Evolutionary conservation across 768 basidiomycete species (phyloP), one percentile per base, ranked within the genome.

Genomic region (Leucosporidium creatinivorum): DNA sequence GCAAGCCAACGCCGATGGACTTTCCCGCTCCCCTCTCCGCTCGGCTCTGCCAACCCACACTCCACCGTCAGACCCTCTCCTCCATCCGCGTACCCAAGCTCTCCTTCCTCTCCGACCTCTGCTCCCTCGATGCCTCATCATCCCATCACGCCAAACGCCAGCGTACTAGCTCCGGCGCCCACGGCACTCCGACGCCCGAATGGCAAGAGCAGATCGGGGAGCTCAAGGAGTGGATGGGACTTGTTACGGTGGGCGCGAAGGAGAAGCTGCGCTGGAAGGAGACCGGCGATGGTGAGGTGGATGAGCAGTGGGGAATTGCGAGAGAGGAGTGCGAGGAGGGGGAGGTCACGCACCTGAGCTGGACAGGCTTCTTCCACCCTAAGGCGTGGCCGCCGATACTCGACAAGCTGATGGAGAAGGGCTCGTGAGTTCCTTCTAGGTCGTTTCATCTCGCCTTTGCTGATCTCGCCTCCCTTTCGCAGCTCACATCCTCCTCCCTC

Each of bases 221-320:
- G 33, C 64, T 67, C n/a, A 48, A 57, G 13, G 69, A 71, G 36
- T 71, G 69, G 69, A 21, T 61, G 15, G 69, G 69, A 17, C 52
- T 65, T 1, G 61, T 56, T 5, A 2, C 19, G 12, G 44, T 68
- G 12, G 70, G 63, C 1, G 61, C 15, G 17, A 25, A 17, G 21
- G 63, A 52, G 9, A 60, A 52, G 55, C 12, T 57, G 26, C 52
- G 5, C 12, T 44, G 58, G 62, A 25, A 4, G 15, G 9, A 28
- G 1, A 56, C n/a, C 4, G 58, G 33, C 4, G 54, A 62, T 1
- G 63, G 56, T 3, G 59, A 57, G 12, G 61, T 56, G 6, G 66
- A 61, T n/a, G 66, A 54, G 3, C 31, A 55, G 23, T 58, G 58
- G 60, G 69, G 63, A 0, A 17, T 66, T 4, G n/a, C 23, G 49